These are phyloP conservation scores for Ilex asprella DNA, from an alignment of 257 asterid species.

Conservation along the genomic window DNA sequence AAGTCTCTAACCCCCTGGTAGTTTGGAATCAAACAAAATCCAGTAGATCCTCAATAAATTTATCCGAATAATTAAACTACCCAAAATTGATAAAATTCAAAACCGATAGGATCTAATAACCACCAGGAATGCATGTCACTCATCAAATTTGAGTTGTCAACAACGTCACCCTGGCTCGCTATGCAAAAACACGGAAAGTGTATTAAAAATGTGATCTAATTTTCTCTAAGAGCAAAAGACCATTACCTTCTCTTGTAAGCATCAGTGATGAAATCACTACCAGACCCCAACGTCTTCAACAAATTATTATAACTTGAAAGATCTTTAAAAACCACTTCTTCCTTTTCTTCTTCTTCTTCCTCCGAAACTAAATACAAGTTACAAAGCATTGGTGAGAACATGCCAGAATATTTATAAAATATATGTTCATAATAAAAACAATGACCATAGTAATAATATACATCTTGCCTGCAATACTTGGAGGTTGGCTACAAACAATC, in stretches of 20 bases:
- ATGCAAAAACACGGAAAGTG: background rate
- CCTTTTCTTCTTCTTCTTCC: conserved; percentile 30
- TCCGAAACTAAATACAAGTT: conserved; percentile 26
- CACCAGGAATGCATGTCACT: too few species aligned
- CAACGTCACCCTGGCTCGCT: background rate
- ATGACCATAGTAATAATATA: background rate
- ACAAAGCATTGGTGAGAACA: background rate
- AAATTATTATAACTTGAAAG: conserved; percentile 49
- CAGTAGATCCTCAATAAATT: too few species aligned
- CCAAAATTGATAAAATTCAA: too few species aligned
- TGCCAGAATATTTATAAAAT: background rate
- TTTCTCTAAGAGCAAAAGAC: background rate
- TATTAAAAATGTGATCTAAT: background rate
- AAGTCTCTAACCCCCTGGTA: too few species aligned
- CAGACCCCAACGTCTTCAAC: conserved; percentile 50
- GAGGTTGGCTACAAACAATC: conserved; percentile 5
- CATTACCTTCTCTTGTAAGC: conserved; percentile 45
- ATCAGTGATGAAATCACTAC: conserved; percentile 32
- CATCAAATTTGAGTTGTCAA: too few species aligned
- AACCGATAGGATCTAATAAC: too few species aligned
- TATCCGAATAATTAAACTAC: too few species aligned
- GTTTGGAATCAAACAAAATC: too few species aligned
- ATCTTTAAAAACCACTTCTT: conserved; percentile 21
- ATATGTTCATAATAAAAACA: background rate
- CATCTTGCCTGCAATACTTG: conserved; percentile 20